These are phyloP conservation scores for Pseudogymnoascus sp. DNA, from an alignment of 2,329 filamentous ascomycete genomes.

Conservation along the genomic window DNA sequence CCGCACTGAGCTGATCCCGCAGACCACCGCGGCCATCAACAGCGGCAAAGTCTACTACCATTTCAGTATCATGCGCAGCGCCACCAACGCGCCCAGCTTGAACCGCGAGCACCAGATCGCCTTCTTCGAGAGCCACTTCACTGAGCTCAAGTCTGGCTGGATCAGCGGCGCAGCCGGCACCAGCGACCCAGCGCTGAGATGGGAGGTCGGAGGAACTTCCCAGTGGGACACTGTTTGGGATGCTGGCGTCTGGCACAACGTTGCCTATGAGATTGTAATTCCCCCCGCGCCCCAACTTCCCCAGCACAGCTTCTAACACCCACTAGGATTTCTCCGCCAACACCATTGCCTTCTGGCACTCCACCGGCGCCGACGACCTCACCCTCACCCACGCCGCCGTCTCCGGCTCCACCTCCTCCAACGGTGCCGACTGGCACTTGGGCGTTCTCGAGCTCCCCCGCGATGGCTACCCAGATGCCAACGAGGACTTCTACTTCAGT, in stretches of 20 bases:
- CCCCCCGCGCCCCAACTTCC: not conserved
- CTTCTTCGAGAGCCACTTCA: slow-evolving; percentile 64
- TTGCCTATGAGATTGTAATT: slow-evolving; percentile 59
- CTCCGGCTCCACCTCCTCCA: slow-evolving; percentile 51
- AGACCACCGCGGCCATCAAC: slow-evolving; percentile 57
- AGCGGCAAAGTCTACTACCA: slow-evolving; percentile 61
- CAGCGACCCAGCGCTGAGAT: slow-evolving; percentile 51
- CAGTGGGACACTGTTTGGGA: slow-evolving; percentile 56
- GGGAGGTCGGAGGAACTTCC: slow-evolving; percentile 52
- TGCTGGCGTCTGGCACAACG: slow-evolving; percentile 63
- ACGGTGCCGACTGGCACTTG: slow-evolving; percentile 66
- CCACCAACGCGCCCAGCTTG: slow-evolving; percentile 51
- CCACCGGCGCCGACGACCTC: slow-evolving; percentile 50
- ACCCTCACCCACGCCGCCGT: slow-evolving; percentile 52
- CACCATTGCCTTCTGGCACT: slow-evolving; percentile 63
- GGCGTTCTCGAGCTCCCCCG: slow-evolving; percentile 59
- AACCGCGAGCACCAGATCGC: slow-evolving; percentile 59
- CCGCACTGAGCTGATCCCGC: slow-evolving; percentile 65
- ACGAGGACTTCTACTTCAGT: slow-evolving; percentile 64
- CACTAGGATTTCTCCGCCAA: slow-evolving; percentile 48
- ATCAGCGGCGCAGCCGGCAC: slow-evolving; percentile 39
- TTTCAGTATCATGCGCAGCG: slow-evolving; percentile 55
- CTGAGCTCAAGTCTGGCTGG: slow-evolving; percentile 64
- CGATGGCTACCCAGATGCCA: slow-evolving; percentile 42
- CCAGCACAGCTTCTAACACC: not conserved